phyloP scores from a whole-genome alignment of 257 asterid species.

The Ophiorrhiza pumila region DNA sequence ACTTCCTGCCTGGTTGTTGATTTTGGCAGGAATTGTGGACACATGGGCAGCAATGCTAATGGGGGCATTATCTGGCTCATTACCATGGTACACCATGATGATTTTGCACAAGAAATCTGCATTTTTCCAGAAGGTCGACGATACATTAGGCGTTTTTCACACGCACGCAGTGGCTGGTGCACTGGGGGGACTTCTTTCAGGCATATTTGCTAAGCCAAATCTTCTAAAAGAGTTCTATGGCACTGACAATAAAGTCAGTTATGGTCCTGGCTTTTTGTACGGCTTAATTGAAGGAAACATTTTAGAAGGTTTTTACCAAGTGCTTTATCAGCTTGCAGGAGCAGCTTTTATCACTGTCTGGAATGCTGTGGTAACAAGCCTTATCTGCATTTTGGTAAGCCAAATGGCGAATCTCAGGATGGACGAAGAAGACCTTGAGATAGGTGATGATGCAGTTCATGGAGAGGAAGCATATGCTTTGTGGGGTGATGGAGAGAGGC shows the following conservation, averaged over 20 bases:
- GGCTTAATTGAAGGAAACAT: slow-evolving; percentile 29
- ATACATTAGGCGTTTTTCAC: slow-evolving; percentile 67
- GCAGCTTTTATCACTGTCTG: slow-evolving; percentile 43
- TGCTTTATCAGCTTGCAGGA: slow-evolving; percentile 45
- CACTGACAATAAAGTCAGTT: neutral
- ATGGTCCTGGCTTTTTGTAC: slow-evolving; percentile 46
- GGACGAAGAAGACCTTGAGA: slow-evolving; percentile 52
- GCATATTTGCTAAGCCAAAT: slow-evolving; percentile 55
- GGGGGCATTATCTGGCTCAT: slow-evolving; percentile 63
- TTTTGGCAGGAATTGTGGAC: slow-evolving; percentile 55
- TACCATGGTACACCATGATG: slow-evolving; percentile 89
- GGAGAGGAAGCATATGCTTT: slow-evolving; percentile 12
- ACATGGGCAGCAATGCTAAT: slow-evolving; percentile 70
- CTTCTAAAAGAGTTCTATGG: slow-evolving; percentile 33
- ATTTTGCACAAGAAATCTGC: slow-evolving; percentile 60
- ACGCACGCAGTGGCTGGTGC: slow-evolving; percentile 69
- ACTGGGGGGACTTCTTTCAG: slow-evolving; percentile 61
- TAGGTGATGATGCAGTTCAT: slow-evolving; percentile 10
- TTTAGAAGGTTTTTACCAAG: slow-evolving; percentile 34
- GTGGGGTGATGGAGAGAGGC: slow-evolving; percentile 21
- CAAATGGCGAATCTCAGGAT: slow-evolving; percentile 37
- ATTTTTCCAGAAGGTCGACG: slow-evolving; percentile 61
- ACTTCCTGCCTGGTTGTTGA: neutral
- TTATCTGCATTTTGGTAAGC: slow-evolving; percentile 45
- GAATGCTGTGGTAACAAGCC: slow-evolving; percentile 49